Evolutionary conservation across 2,329 filamentous ascomycete genomes (phyloP).

Genomic region (Alternaria sp.): DNA sequence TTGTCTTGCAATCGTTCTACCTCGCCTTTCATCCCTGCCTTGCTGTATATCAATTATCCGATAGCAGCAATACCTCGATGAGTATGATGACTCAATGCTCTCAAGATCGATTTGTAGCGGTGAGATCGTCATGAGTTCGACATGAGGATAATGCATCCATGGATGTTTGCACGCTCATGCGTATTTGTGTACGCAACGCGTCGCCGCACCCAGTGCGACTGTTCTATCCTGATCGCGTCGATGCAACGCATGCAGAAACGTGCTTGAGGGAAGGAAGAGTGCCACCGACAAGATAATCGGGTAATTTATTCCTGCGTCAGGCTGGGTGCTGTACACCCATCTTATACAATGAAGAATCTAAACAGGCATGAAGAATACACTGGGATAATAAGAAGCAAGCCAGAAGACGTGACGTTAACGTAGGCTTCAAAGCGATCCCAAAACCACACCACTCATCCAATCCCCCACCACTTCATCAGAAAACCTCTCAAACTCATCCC

Average conservation of each 20-base stretch:
- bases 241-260: too few relatives aligned
- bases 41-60: neutral
- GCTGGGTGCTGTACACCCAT: too few relatives aligned
- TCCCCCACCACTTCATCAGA: neutral
- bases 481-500: neutral
- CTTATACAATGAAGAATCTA: neutral
- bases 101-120: neutral
- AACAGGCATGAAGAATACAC: accelerated
- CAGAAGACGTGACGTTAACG: neutral
- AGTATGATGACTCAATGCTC: neutral
- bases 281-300: too few relatives aligned
- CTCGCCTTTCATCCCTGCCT: neutral
- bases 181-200: accelerated
- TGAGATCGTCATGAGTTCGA: neutral
- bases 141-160: neutral
- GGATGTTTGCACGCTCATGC: neutral
- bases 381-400: accelerated
- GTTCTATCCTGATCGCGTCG: too few relatives aligned
- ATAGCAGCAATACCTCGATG: neutral
- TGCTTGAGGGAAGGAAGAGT: too few relatives aligned
- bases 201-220: neutral
- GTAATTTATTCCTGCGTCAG: too few relatives aligned
- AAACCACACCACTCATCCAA: neutral
- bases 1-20: neutral
- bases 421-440: neutral